Percentiles rank a stretch among this genome's conserved stretches.
phyloP scores from a whole-genome alignment of 2,329 filamentous ascomycete genomes.

The Bipolaris gigantea region DNA sequence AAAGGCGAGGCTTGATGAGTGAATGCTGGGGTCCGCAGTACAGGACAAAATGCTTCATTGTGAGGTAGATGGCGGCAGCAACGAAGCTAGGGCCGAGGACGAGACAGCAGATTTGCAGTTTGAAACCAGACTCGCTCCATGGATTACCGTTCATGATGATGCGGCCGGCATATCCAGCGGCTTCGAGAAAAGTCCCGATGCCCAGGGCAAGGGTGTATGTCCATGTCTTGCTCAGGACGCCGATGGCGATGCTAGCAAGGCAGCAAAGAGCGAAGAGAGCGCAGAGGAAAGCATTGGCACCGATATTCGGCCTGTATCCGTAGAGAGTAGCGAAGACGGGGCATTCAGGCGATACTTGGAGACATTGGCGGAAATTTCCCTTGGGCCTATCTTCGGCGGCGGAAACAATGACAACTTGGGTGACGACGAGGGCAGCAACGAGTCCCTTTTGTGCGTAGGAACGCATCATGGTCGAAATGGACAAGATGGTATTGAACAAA shows the following conservation, averaged over 20 bases:
- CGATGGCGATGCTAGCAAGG: conserved; percentile 21
- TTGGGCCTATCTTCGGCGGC: conserved; percentile 23
- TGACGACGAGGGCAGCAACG: conserved; percentile 11
- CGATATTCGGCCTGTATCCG: conserved; percentile 46
- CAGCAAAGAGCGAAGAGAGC: conserved; percentile 27
- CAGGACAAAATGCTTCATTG: conserved; percentile 51
- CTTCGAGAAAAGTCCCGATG: conserved; percentile 48
- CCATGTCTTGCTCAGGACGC: conserved; percentile 41
- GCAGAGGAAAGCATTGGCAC: conserved; percentile 45
- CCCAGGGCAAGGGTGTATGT: conserved; percentile 48
- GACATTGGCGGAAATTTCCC: conserved; percentile 29
- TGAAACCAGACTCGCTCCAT: conserved; percentile 47
- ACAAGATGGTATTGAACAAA: background rate
- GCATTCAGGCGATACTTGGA: conserved; percentile 26
- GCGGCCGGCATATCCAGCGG: conserved; percentile 49
- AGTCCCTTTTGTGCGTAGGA: conserved; percentile 11
- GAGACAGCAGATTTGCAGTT: conserved; percentile 50
- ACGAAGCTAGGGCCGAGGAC: conserved; percentile 50
- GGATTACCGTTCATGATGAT: conserved; percentile 49
- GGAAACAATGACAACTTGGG: conserved; percentile 12
- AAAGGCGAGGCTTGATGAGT: conserved; percentile 45
- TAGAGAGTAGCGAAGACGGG: conserved; percentile 46
- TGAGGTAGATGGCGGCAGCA: conserved; percentile 53
- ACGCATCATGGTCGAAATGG: conserved; percentile 6
- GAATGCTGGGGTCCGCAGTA: conserved; percentile 49